Evolutionary conservation across 208 protist genomes (phyloP).

Genomic region (Acanthamoeba triangularis): DNA sequence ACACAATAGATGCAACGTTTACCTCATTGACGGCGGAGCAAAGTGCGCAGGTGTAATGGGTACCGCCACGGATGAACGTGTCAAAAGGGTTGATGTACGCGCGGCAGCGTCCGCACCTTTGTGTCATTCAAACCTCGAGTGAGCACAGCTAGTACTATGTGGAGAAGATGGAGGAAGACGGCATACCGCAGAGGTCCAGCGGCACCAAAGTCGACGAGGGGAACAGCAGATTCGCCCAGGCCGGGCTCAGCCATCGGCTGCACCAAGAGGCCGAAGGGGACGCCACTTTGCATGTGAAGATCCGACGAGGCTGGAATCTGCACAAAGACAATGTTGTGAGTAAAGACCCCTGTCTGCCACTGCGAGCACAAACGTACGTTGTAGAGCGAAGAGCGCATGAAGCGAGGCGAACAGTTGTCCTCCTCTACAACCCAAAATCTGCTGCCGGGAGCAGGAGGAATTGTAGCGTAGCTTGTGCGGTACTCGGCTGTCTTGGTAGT

Average conservation of each 20-base stretch:
- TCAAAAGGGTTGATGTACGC: constrained; percentile 99
- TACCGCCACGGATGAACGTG: constrained; percentile 95
- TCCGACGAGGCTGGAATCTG: constrained; percentile 53
- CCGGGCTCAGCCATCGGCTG: constrained; percentile 75
- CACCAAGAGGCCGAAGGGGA: constrained; percentile 64
- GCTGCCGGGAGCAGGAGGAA: constrained; percentile 52
- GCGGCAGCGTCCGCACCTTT: constrained; percentile 92
- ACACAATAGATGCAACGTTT: neutral
- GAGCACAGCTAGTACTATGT: neutral
- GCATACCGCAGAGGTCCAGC: neutral
- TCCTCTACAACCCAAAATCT: constrained; percentile 58
- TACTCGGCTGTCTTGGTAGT: neutral
- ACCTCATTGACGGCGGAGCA: constrained; percentile 96
- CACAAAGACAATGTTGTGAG: neutral
- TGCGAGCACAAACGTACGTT: neutral
- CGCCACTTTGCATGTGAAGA: constrained; percentile 23
- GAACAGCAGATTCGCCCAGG: constrained; percentile 5
- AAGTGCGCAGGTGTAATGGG: constrained; percentile 96
- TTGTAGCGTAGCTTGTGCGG: neutral
- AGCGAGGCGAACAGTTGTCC: constrained; percentile 73
- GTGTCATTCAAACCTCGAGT: neutral
- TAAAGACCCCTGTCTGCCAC: neutral
- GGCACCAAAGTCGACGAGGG: constrained; percentile 22
- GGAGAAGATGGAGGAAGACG: neutral
- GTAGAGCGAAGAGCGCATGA: constrained; percentile 75